Evolutionary conservation across 73 alveolate genomes (phyloP).

Genomic region (Breviolum minutum): DNA sequence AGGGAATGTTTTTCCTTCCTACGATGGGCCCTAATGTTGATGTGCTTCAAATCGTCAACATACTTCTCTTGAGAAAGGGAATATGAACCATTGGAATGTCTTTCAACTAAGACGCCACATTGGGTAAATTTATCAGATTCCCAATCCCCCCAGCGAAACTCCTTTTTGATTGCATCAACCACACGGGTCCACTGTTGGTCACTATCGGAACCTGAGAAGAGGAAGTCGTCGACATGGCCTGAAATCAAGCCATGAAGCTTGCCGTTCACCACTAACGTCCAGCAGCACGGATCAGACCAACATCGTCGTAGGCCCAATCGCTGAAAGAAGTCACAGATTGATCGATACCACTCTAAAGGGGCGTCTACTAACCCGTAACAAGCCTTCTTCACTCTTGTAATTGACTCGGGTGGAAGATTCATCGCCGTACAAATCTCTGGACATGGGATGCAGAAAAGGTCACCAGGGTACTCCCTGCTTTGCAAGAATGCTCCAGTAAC

Average conservation of each 20-base stretch:
- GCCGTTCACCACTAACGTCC: not conserved
- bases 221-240: slow-evolving; percentile 25
- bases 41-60: not conserved
- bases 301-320: not conserved
- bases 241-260: not conserved
- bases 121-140: not conserved
- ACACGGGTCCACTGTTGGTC: too few relatives aligned
- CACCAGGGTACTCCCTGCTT: not conserved
- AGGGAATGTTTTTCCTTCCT: not conserved
- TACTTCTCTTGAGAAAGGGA: not conserved
- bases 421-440: not conserved
- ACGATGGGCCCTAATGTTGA: not conserved
- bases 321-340: not conserved
- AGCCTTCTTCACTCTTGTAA: not conserved
- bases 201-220: not conserved
- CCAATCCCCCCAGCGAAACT: slow-evolving; percentile 11
- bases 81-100: not conserved
- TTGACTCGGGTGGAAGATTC: not conserved
- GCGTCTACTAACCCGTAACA: not conserved
- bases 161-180: not conserved
- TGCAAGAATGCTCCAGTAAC: slow-evolving; percentile 6
- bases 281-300: not conserved
- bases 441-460: not conserved
- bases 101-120: not conserved
- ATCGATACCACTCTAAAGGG: not conserved